Conservation (phyloP, 768 basidiomycete species). For the Amanita muscaria region DNA sequence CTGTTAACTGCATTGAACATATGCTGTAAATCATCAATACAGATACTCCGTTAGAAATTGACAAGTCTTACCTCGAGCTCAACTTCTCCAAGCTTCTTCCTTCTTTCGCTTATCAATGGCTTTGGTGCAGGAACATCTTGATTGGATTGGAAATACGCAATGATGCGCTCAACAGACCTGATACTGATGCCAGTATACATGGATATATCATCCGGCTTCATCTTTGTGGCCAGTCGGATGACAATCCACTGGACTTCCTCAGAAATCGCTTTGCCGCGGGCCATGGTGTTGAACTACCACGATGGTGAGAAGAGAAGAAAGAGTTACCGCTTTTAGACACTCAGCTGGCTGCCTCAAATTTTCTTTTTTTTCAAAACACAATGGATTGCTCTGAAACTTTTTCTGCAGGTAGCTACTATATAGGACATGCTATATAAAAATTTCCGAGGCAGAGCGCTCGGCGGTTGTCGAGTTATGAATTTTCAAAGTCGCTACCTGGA, state of each 20-base stretch:
- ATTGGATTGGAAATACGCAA: conserved; percentile 1
- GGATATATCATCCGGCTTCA: not conserved
- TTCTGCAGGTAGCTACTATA: not conserved
- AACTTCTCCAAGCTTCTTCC: too few relatives aligned
- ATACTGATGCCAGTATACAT: not conserved
- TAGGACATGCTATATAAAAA: not conserved
- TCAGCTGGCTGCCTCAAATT: not conserved
- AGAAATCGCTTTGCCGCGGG: conserved; percentile 2
- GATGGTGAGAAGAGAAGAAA: too few relatives aligned
- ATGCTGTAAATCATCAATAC: not conserved
- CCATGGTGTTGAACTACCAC: not conserved
- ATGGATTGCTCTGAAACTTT: not conserved
- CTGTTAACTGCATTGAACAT: conserved; percentile 3
- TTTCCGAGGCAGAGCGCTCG: not conserved
- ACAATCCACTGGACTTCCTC: conserved; percentile 6
- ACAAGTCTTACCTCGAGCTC: not conserved
- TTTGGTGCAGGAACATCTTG: conserved; percentile 1
- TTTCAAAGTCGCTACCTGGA: not conserved
- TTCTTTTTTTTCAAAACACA: not conserved
- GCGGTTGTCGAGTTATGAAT: too few relatives aligned
- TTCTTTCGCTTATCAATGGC: too few relatives aligned
- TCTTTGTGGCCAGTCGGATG: not conserved
- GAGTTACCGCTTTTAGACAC: not conserved
- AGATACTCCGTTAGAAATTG: not conserved
- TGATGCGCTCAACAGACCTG: not conserved